Percentiles rank a stretch among this genome's conserved stretches.
Evolutionary conservation across 257 asterid genomes (phyloP).

Genomic region (Jaltomata sinuosa): DNA sequence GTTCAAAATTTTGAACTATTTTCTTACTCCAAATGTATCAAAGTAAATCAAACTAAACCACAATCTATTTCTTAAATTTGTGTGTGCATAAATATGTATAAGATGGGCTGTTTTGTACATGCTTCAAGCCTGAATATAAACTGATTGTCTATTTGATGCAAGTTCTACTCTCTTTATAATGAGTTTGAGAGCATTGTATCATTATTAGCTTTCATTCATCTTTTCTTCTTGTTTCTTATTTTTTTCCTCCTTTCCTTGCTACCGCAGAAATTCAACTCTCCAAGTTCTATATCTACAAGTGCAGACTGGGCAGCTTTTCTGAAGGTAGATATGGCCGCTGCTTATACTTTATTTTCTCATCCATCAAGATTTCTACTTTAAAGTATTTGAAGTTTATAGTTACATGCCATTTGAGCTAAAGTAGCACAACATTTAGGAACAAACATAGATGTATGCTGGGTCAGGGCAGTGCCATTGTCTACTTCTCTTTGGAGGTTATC

Average conservation of each 20-base stretch:
- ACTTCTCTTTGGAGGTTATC: neutral
- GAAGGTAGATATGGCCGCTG: conserved; percentile 49
- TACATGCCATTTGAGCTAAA: neutral
- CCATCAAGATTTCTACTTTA: neutral
- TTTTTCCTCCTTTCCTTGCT: neutral
- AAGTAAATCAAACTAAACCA: neutral
- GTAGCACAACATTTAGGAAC: neutral
- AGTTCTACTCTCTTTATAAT: neutral
- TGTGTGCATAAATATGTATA: neutral
- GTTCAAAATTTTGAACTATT: neutral
- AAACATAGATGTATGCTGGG: neutral
- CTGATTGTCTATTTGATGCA: neutral
- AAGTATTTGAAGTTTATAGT: neutral
- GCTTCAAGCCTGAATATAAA: neutral
- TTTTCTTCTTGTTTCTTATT: neutral
- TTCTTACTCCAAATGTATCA: neutral
- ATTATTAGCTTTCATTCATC: neutral
- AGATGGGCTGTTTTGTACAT: neutral
- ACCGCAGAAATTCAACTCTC: conserved; percentile 82
- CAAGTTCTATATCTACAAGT: conserved; percentile 69
- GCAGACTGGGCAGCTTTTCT: conserved; percentile 86
- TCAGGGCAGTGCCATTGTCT: neutral
- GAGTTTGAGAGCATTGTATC: neutral
- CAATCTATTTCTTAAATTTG: neutral
- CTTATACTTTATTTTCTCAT: neutral